Conservation (phyloP, 352 stramenopile species). For the Globisporangium nunn region DNA sequence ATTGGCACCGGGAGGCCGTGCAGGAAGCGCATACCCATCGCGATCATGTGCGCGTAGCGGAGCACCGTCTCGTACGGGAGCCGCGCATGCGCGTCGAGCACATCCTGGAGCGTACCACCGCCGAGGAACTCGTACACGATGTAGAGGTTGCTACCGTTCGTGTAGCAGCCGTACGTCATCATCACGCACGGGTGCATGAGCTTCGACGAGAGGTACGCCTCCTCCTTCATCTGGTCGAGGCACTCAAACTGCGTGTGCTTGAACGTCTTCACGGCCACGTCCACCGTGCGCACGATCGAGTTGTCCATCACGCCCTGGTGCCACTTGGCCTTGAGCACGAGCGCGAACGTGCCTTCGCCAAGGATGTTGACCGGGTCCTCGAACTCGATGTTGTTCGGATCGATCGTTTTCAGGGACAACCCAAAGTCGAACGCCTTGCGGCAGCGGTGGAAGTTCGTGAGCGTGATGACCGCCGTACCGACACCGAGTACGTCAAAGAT, state of each 20-base stretch:
- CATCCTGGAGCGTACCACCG: constrained; percentile 71
- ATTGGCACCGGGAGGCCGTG: constrained; percentile 67
- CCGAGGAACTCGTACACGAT: constrained; percentile 80
- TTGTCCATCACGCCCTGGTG: constrained; percentile 42
- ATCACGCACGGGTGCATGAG: constrained; percentile 75
- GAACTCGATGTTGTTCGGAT: constrained; percentile 71
- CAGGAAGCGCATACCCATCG: constrained; percentile 76
- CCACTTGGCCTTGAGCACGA: constrained; percentile 72
- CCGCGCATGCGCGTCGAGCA: constrained; percentile 40
- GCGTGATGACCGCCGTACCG: constrained; percentile 55
- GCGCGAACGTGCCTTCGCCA: constrained; percentile 73
- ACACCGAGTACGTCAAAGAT: constrained; percentile 67
- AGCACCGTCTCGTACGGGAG: constrained; percentile 62
- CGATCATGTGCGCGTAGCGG: constrained; percentile 74
- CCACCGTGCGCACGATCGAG: constrained; percentile 36
- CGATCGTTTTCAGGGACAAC: constrained; percentile 70
- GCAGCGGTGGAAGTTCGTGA: constrained; percentile 70
- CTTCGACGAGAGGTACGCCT: constrained; percentile 74
- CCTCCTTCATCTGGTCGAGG: constrained; percentile 75
- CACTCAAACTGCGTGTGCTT: constrained; percentile 72
- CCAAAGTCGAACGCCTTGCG: constrained; percentile 73
- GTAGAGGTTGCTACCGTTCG: constrained; percentile 69
- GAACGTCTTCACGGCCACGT: constrained; percentile 80
- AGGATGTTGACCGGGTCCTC: constrained; percentile 71
- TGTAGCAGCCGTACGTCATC: constrained; percentile 83